A percentile compares a stretch with the other conserved stretches of the same genome.
Conservation (phyloP, 2,329 filamentous ascomycete genomes). For the Ophiocordyceps camponoti-leonardi region DNA sequence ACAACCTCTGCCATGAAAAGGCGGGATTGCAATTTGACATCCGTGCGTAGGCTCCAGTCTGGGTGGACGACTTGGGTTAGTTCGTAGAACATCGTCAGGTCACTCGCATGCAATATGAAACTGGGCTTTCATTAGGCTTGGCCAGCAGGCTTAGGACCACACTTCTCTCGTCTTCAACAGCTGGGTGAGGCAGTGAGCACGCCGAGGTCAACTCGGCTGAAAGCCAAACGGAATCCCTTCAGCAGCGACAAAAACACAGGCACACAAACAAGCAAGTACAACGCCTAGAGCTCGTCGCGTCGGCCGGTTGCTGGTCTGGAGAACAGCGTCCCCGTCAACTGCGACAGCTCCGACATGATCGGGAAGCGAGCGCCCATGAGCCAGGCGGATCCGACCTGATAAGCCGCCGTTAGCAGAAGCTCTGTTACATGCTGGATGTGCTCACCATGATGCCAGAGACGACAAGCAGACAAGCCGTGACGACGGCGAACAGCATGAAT, state of each 20-base stretch:
- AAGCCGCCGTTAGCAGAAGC: background rate
- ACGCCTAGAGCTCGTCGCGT: conserved; percentile 17
- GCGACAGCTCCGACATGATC: conserved; percentile 9
- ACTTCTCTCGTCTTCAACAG: too few species aligned
- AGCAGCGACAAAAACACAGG: background rate
- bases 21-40: conserved; percentile 99
- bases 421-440: background rate
- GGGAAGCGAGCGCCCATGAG: conserved; percentile 72
- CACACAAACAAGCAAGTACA: background rate
- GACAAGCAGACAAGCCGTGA: conserved; percentile 50
- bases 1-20: conserved; percentile 76
- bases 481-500: conserved; percentile 47
- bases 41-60: conserved; percentile 46
- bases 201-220: too few species aligned
- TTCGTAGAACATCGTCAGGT: background rate
- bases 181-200: too few species aligned
- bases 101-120: too few species aligned
- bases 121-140: too few species aligned
- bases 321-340: conserved; percentile 8
- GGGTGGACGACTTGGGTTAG: background rate
- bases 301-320: conserved; percentile 8
- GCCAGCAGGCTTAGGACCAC: too few species aligned
- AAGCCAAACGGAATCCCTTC: background rate
- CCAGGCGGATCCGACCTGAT: conserved; percentile 61
- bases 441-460: conserved; percentile 64